phyloP scores from a whole-genome alignment of 1,284 basidiomycete species.

The Puccinia hordei region DNA sequence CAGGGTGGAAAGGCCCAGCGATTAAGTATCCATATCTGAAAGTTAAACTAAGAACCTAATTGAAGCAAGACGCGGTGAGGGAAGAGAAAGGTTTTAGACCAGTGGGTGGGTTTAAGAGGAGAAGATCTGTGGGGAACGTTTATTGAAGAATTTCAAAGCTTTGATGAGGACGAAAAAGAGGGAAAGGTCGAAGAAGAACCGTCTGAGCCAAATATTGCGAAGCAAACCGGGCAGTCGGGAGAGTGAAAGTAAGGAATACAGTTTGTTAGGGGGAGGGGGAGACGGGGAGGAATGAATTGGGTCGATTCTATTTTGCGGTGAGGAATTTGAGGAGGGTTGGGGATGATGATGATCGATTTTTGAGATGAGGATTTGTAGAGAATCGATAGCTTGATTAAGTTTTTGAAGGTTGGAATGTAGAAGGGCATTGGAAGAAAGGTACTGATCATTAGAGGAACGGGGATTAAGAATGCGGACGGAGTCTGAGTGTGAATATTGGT shows the following conservation, averaged over 20 bases:
- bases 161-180: constrained; percentile 18
- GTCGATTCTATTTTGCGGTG: not conserved
- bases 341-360: not conserved
- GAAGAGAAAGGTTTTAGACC: no score
- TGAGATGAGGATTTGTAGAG: constrained; percentile 18
- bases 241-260: not conserved
- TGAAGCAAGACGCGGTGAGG: no score
- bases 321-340: not conserved
- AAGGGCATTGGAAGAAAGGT: not conserved
- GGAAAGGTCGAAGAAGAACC: constrained; percentile 5
- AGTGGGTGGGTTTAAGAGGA: not conserved
- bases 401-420: not conserved
- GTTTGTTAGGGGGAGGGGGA: not conserved
- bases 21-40: no score
- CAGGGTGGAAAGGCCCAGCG: no score
- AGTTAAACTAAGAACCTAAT: no score
- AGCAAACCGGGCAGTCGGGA: not conserved
- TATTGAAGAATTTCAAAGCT: not conserved
- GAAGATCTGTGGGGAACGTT: not conserved
- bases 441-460: not conserved
- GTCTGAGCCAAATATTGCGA: not conserved
- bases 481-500: not conserved
- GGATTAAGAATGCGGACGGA: not conserved
- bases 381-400: constrained; percentile 14
- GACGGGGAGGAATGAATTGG: not conserved